Base-by-base conservation (phyloP, 495 filamentous ascomycete genomes). In the Gamarada debralockiae region DNA sequence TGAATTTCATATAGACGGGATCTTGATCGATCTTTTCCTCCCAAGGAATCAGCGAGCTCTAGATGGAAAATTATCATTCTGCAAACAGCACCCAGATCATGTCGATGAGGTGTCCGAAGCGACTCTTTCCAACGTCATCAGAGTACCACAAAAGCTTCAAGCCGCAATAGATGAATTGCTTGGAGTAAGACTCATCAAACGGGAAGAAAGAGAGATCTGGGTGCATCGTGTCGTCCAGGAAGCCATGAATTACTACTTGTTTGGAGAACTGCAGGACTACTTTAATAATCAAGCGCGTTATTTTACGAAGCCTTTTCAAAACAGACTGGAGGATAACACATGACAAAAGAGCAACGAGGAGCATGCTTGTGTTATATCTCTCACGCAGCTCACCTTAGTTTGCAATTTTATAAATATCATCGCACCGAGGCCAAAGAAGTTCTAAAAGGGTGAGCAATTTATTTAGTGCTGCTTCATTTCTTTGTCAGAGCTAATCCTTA, bases 241-340 rank as follows among this genome's bases (percentile, higher is more conserved):
- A 23, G 52, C 52, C 1, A 55, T 55, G 52, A 55, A 55, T 23
- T 55, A 57, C 24, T 41, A 45, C 25, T 46, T 31, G 17, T 17
- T 36, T 21, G 15, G 29, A 18, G 54, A 57, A n/a, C 21, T 57
- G 18, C 54, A 57, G 40, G 40, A 51, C 12, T 51, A 51, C 34
- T 57, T 57, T 20, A 24, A 51, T 34, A 51, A 29, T 22, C 52
- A 21, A 43, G 21, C 20, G 43, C 52, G 13, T 18, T 55, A 9
- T 44, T 55, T 17, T 55, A 55, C 25, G 52, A 55, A 55, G 52
- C 52, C n/a, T 55, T 55, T 17, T 45, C 52, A 2, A 55, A 55
- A 24, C 52, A 55, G 36, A 40, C 42, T 1, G 8, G 36, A 15
- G 52, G 46, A 22, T 33, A 49, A 31, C 41, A 48, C 25, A 12